Base-by-base conservation (phyloP, 371 early-diverging fungal genomes). In the Batrachochytrium dendrobatidis region DNA sequence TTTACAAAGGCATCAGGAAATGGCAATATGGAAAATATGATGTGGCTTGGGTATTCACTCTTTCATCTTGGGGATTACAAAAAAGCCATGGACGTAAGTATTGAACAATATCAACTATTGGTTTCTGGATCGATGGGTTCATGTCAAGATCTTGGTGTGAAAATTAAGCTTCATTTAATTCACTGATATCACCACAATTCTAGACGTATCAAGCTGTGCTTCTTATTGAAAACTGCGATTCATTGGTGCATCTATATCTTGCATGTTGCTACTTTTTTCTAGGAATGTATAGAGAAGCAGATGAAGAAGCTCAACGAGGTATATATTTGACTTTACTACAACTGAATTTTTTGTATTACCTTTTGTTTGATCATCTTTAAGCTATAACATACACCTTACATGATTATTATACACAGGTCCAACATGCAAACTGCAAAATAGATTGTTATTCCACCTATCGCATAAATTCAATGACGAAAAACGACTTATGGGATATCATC, bases 401-500 rank as follows among this genome's bases (percentile, higher is more conserved):
- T 22, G 26, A 25, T n/a, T 1, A 39, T 24, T 43, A n/a, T 24
- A 25, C 31, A 26, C n/a, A 77, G 76, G 78, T 0, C 75, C 81
- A 24, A 70, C 68, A 1, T 72, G 73, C 62, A 81, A 79, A 56
- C 67, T 81, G 8, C 79, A 81, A 61, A 81, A 77, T 64, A 63
- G 81, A 2, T 65, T 81, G 10, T 59, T 79, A 22, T 79, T 81
- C 56, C 81, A 81, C 55, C 54, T 77, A 15, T 73, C 79, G 12
- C 81, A 81, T 60, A 81, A 81, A 61, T 72, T 76, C 64, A 74
- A 76, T 53, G 81, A 81, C 52, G 81, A 81, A 61, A 77, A 81
- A 57, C 53, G 77, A 26, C 58, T 81, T 54, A 77, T 81, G 79
- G 71, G 72, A 6, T 72, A 79, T 57, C 81, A 81, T 52, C 76